phyloP scores from a whole-genome alignment of 805 yeast genomes.

The Ogataea dorogensis region DNA sequence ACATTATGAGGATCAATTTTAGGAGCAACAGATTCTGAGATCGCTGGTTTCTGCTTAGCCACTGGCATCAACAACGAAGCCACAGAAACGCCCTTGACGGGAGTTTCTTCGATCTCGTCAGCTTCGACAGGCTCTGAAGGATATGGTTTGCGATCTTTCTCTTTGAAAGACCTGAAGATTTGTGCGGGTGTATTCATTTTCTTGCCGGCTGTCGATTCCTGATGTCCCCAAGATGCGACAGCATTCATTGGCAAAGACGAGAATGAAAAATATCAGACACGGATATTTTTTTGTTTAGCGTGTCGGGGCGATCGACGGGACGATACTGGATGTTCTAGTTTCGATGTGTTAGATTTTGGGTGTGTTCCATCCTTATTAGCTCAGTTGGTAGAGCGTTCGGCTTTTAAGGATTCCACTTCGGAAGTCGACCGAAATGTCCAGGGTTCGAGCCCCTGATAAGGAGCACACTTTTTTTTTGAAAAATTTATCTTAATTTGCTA shows the following conservation, averaged over 20 bases:
- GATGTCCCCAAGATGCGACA: constrained; percentile 4
- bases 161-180: constrained; percentile 17
- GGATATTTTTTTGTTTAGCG: constrained; percentile 3
- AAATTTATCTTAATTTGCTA: no score
- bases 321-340: not conserved
- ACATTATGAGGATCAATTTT: constrained; percentile 6
- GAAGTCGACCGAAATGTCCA: constrained; percentile 54
- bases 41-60: not conserved
- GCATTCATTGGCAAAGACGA: constrained; percentile 4
- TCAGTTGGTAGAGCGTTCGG: constrained; percentile 73
- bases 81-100: constrained; percentile 4
- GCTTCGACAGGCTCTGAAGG: not conserved
- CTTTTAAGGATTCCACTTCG: constrained; percentile 43
- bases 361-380: constrained; percentile 45
- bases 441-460: constrained; percentile 64
- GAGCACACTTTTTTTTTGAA: constrained; percentile 35
- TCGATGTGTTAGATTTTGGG: not conserved
- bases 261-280: constrained; percentile 1
- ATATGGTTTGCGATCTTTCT: constrained; percentile 8
- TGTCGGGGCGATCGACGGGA: constrained; percentile 4
- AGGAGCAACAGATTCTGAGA: not conserved
- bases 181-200: constrained; percentile 20
- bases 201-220: constrained; percentile 3
- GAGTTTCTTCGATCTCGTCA: not conserved
- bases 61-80: constrained; percentile 7